Evolutionary conservation across 202 grass and related monocot genomes (phyloP).

Genomic region (Eragrostis tef): DNA sequence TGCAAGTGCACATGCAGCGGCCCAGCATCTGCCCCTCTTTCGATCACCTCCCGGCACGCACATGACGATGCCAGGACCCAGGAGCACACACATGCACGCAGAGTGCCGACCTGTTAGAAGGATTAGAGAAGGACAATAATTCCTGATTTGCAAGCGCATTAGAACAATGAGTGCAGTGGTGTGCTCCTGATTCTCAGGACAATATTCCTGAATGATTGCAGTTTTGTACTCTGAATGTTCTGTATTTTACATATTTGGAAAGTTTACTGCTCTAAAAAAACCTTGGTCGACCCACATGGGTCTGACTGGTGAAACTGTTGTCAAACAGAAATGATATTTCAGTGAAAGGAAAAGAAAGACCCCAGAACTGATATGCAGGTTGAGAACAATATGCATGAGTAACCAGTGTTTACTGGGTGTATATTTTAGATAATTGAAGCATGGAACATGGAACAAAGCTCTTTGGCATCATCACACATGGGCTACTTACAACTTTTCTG

Average conservation of each 20-base stretch:
- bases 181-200: background rate
- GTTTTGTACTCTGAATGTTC: conserved; percentile 17
- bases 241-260: background rate
- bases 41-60: conserved; percentile 25
- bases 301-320: background rate
- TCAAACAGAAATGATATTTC: background rate
- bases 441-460: conserved; percentile 14
- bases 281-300: background rate
- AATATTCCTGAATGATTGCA: conserved; percentile 24
- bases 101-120: conserved; percentile 37
- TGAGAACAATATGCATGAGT: background rate
- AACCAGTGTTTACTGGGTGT: background rate
- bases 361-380: background rate
- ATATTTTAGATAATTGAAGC: background rate
- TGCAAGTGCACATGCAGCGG: conserved; percentile 52
- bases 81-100: conserved; percentile 45
- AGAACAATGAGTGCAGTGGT: background rate
- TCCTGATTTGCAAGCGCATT: conserved; percentile 19
- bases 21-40: conserved; percentile 20
- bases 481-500: background rate
- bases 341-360: background rate
- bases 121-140: conserved; percentile 13
- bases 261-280: no score
- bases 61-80: conserved; percentile 44
- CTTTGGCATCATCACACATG: conserved; percentile 41